Evolutionary conservation across 441 rosid species (phyloP).

Genomic region (Corymbia citriodora): DNA sequence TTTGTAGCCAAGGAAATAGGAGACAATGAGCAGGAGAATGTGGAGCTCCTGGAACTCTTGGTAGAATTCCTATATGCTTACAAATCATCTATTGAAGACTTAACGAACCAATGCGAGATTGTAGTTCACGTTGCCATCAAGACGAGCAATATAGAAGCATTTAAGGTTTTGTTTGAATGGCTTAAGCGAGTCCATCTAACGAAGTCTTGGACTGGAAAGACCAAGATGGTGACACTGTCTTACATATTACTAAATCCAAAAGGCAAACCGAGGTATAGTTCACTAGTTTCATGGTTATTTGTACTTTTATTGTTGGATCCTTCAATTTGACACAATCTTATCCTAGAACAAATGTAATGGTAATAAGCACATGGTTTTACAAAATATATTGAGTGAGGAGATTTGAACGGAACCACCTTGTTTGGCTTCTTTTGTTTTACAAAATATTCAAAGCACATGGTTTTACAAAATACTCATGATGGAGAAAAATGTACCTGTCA

Average conservation of each 20-base stretch:
- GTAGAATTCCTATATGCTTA: neutral
- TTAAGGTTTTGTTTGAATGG: neutral
- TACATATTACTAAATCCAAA: neutral
- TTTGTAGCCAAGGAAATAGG: neutral
- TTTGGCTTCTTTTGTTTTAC: neutral
- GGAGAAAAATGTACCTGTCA: no score
- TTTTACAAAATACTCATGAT: no score
- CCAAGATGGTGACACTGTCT: neutral
- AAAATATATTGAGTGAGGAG: neutral
- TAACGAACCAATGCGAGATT: neutral
- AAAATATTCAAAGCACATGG: no score
- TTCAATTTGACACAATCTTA: neutral
- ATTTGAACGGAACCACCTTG: neutral
- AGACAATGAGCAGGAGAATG: neutral
- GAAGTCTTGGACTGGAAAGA: neutral
- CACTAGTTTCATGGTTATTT: neutral
- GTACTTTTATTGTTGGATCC: neutral
- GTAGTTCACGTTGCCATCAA: accelerated
- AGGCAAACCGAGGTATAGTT: neutral
- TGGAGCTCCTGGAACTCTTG: neutral
- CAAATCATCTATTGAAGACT: neutral
- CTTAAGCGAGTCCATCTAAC: neutral
- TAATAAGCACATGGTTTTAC: no score
- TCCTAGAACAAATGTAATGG: neutral
- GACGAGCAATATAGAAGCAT: neutral